These are phyloP conservation scores for Salix koriyanagi DNA, from an alignment of 345 rosid genomes.

Conservation along the genomic window DNA sequence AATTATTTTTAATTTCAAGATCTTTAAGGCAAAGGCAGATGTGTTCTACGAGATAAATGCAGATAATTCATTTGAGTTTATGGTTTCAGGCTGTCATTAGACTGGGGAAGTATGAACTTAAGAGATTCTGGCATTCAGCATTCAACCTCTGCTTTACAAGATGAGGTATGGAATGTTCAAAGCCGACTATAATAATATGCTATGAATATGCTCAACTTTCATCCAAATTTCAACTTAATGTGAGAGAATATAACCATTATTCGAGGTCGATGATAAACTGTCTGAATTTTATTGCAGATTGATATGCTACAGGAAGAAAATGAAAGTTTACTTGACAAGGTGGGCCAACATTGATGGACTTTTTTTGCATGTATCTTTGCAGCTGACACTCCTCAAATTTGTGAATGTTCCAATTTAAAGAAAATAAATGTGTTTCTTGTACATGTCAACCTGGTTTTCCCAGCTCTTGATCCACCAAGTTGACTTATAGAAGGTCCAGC, in stretches of 20 bases:
- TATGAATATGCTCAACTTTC: neutral
- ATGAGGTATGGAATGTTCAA: conserved; percentile 51
- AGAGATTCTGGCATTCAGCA: conserved; percentile 51
- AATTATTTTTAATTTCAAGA: neutral
- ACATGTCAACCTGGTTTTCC: neutral
- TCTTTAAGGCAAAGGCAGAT: neutral
- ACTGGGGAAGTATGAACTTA: conserved; percentile 46
- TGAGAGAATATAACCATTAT: too few species aligned
- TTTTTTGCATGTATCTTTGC: neutral
- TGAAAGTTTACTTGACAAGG: conserved; percentile 20
- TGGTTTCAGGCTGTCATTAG: conserved; percentile 46
- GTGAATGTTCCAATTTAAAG: neutral
- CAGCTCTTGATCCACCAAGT: neutral
- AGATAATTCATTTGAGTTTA: neutral
- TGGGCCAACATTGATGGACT: neutral
- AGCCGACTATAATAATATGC: conserved; percentile 4
- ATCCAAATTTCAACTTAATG: neutral
- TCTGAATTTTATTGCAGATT: conserved; percentile 51
- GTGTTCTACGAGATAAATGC: neutral
- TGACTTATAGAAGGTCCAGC: neutral
- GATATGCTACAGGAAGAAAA: conserved; percentile 45
- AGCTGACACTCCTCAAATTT: neutral
- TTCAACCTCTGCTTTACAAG: conserved; percentile 69
- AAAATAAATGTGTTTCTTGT: neutral
- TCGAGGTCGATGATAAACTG: too few species aligned